phyloP scores from a whole-genome alignment of 805 yeast species.

The Cyberlindnera petersonii region DNA sequence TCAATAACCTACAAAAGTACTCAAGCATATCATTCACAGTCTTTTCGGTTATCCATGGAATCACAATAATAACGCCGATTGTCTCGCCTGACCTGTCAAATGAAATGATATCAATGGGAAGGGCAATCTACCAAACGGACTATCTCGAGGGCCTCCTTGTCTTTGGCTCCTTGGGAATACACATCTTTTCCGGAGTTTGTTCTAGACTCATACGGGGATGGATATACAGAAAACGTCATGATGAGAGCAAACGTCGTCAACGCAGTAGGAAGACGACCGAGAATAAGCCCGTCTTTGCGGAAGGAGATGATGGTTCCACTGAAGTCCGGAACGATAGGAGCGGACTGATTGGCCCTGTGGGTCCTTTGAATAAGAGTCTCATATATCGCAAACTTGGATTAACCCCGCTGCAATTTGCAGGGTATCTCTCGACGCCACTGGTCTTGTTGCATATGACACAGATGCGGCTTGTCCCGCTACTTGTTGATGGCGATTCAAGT shows the following conservation, averaged over 20 bases:
- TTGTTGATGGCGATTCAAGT: slow-evolving; percentile 62
- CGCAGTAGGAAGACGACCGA: slow-evolving; percentile 23
- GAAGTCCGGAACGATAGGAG: slow-evolving; percentile 32
- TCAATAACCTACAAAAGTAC: slow-evolving; percentile 46
- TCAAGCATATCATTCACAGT: slow-evolving; percentile 54
- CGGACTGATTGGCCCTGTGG: slow-evolving; percentile 60
- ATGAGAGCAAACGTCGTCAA: slow-evolving; percentile 15
- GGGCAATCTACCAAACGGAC: slow-evolving; percentile 58
- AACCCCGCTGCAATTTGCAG: slow-evolving; percentile 58
- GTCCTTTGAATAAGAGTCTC: slow-evolving; percentile 46
- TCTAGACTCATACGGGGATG: slow-evolving; percentile 38
- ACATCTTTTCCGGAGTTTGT: slow-evolving; percentile 50
- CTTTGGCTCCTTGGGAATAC: slow-evolving; percentile 43
- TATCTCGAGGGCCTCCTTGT: slow-evolving; percentile 46
- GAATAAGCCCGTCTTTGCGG: background rate
- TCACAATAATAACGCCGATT: slow-evolving; percentile 53
- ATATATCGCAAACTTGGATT: slow-evolving; percentile 42
- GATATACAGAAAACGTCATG: slow-evolving; percentile 26
- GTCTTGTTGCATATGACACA: slow-evolving; percentile 44
- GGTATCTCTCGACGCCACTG: slow-evolving; percentile 47
- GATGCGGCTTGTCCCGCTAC: slow-evolving; percentile 47
- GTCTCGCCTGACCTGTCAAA: slow-evolving; percentile 42
- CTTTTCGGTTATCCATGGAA: slow-evolving; percentile 55
- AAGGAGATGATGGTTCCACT: slow-evolving; percentile 12
- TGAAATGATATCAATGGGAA: slow-evolving; percentile 53